Base-by-base conservation (phyloP, 2,329 filamentous ascomycete genomes). In the Fusarium haematococcum region DNA sequence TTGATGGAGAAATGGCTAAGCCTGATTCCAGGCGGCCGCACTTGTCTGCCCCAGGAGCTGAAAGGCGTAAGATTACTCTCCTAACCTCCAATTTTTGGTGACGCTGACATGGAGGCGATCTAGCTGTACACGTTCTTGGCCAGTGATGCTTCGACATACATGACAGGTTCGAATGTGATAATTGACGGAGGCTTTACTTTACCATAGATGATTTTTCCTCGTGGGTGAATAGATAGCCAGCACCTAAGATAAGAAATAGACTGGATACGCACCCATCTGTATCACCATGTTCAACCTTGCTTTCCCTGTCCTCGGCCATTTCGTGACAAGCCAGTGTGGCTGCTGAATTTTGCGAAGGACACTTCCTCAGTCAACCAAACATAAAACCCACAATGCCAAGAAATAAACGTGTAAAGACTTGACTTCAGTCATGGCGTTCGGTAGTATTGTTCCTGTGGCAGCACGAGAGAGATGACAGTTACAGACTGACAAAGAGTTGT, bases 1-100 rank as follows among this genome's bases (percentile, higher is more conserved):
- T 50, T 69, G 6, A 50, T 69, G 27, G 11, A 20, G 6, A 66
- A 59, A 27, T 69, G 67, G 63, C n/a, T 70, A 3, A 37, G 33
- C 20, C 63, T 63, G 63, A 67, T 70, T 27, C 63, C 63, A 20
- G 63, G 39, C 9, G 41, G 68, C 6, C 32, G 63, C 9, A 45
- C 39, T 20, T 70, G 63, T 25, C 45, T 56, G 25, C 63, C 67
- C 2, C 35, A 43, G 2, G 63, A 70, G 16, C 16, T 70, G 10
- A 48, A 48, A 48, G 43, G 43, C 43, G 20, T 27, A 48, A 14
- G 43, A 23, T 48, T 10, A 6, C 11, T 7, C 20, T 16, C 4
- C 23, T 7, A 8, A 2, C 5, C 14, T 2, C 4, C 7, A 48
- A 1, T 11, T 16, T 14, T 16, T 25, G 4, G 7, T 4, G 43